Percentiles rank a stretch among this genome's conserved stretches.
Conservation (phyloP, 2,329 filamentous ascomycete genomes). For the Cercospora brassicicola region DNA sequence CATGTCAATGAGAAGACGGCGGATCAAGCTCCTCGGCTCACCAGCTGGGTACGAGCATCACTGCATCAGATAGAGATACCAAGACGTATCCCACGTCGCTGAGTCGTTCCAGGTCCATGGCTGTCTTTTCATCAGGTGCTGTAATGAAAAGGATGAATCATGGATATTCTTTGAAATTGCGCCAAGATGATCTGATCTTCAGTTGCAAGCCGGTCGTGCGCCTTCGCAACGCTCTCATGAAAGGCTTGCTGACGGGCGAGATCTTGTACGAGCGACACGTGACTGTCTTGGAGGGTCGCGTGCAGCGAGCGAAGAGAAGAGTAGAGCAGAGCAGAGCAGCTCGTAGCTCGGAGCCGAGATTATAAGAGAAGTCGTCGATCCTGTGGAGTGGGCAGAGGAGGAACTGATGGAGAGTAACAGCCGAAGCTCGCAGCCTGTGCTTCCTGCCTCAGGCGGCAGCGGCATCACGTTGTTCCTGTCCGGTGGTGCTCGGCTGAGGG, state of each 20-base stretch:
- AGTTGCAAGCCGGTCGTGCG: background rate
- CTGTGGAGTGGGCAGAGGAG: background rate
- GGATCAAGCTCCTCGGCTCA: background rate
- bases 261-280: background rate
- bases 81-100: background rate
- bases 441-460: background rate
- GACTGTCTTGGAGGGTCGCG: background rate
- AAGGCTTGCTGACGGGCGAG: background rate
- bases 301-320: background rate
- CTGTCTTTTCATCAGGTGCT: background rate
- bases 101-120: background rate
- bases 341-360: background rate
- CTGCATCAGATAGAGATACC: background rate
- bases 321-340: background rate
- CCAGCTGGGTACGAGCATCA: background rate
- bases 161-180: background rate
- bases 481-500: background rate
- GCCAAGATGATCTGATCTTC: background rate
- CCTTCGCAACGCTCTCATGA: background rate
- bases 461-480: background rate
- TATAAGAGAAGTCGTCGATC: background rate
- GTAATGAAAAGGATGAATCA: background rate
- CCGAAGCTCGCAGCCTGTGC: background rate
- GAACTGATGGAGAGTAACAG: background rate
- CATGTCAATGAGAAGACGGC: background rate